Base-by-base conservation (phyloP, 2,329 filamentous ascomycete genomes). In the Pseudocercospora crystallina region DNA sequence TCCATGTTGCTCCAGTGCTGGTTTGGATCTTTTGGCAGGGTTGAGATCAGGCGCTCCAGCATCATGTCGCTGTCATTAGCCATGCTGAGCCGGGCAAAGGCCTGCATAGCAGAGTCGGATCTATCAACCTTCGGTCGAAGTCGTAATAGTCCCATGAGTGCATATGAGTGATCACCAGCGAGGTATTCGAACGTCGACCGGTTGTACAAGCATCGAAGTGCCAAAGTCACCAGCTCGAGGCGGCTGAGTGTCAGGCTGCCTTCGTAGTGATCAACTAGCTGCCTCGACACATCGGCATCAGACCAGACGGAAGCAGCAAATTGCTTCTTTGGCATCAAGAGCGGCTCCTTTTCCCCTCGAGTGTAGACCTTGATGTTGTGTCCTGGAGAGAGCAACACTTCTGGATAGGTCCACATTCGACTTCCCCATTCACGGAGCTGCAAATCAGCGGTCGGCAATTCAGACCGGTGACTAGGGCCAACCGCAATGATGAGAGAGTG, bases 181-280 rank as follows among this genome's bases (percentile, higher is more conserved):
- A 67, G 65, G 46, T 72, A 70, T 41, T 70, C 58, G 2, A 61
- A 61, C 0, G 71, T 75, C 2, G 67, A 48, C 8, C 74, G 67
- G 13, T 64, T 64, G 8, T 70, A 64, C 7, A 77, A 64, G 53
- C 73, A 77, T 30, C 70, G 62, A 5, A 74, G 58, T 12, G 70
- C 70, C 13, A 73, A 59, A 1, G 67, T 68, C 12, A 75, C 64
- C 1, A 78, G 68, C 54, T 77, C 72, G 2, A 75, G 60, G 8
- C 66, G 69, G 30, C 61, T 70, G 0, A 78, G 62, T 2, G 69
- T 67, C 14, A 75, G 60, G 2, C 66, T 71, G 0, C 69, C 69
- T 46, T 76, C 72, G 51, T 72, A 77, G 54, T 78, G 74, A 42
- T 78, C 72, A 14, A 77, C 65, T 5, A 78, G 65, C 61, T 77